Base-by-base conservation (phyloP, 108 stramenopile species). In the Skeletonema costatum region DNA sequence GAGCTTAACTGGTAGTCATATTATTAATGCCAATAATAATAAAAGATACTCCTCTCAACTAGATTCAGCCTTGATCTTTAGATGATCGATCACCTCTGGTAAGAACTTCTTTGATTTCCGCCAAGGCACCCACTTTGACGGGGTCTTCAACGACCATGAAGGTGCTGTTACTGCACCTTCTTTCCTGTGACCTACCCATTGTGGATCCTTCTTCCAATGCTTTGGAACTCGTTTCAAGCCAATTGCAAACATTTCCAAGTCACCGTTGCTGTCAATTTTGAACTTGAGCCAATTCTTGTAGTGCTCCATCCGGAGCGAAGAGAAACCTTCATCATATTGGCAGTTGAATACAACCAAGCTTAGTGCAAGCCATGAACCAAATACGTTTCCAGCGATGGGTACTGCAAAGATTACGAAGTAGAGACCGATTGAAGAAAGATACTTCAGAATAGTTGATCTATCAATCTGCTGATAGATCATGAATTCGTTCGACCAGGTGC, bases 191-290 rank as follows among this genome's bases (percentile, higher is more conserved):
- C 82, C 84, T 29, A 42, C 76, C 82, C 80, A 87, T 4, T 41
- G 41, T 0, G 86, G 83, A 71, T 88, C 87, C 39, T 73, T 77
- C 6, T 65, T 70, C 87, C 89, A 88, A 33, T 61, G 50, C 44
- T 77, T 85, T 59, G 89, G 89, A 21, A 89, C 89, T 17, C 87
- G 78, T 58, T 86, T 73, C 29, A 89, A 62, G 12, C 89, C 89
- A 56, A 89, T 76, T 12, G 76, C 78, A 73, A 76, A 89, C 10
- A 86, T 76, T 63, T 87, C 83, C 14, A 89, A 73, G 33, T 89
- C 89, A 14, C 89, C 89, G 17, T 84, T 67, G 29, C 75, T 61
- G 31, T 76, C 73, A 69, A 76, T 69, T 50, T 81, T 80, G 35
- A 85, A 31, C 73, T 71, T 76, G 1, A 88, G 29, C 19, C 84